Evolutionary conservation across 345 rosid genomes (phyloP), one percentile per base, ranked within the genome.

Genomic region (Ricinus communis): DNA sequence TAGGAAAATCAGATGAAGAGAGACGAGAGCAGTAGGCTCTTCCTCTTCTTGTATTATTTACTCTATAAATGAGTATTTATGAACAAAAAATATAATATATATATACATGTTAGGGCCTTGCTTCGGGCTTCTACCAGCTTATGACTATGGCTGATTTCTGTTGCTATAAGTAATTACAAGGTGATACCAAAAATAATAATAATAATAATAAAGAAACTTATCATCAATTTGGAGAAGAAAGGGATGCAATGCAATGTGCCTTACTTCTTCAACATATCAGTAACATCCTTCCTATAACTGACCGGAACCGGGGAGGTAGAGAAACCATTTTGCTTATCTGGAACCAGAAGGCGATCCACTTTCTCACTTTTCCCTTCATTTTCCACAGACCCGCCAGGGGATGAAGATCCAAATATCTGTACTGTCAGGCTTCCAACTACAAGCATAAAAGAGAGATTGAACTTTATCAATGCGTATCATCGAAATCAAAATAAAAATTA

Each of bases 341-440:
- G 56, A 65, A 45, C 65, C 55, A 54, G 52, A 24, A 31, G 16
- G 0, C 14, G 38, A 46, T 73, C 76, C 8, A 47, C 74, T 65
- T 70, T 62, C 25, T 76, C 45, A 5, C 19, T 65, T 47, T 50
- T 69, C 57, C 59, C 65, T 67, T 76, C 71, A 12, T 66, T 77
- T 28, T 80, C 68, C 13, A 9, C 52, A 5, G 64, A 53, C 16
- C 56, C 41, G 22, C 16, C 46, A 16, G 79, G 27, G 22, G 74
- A 45, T 30, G 79, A 80, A 11, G 85, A 80, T 49, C 85, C 85
- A 7, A 71, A 74, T 66, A 88, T 69, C 71, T 86, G 92, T 74
- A 86, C 84, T 13, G 80, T 83, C 68, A 88, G 59, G 79, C 90
- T 86, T 64, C 88, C 90, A 66, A 76, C 90, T 86, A 47, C 74